Base-by-base conservation (phyloP, 345 rosid genomes). In the Moricandia moricandioides region DNA sequence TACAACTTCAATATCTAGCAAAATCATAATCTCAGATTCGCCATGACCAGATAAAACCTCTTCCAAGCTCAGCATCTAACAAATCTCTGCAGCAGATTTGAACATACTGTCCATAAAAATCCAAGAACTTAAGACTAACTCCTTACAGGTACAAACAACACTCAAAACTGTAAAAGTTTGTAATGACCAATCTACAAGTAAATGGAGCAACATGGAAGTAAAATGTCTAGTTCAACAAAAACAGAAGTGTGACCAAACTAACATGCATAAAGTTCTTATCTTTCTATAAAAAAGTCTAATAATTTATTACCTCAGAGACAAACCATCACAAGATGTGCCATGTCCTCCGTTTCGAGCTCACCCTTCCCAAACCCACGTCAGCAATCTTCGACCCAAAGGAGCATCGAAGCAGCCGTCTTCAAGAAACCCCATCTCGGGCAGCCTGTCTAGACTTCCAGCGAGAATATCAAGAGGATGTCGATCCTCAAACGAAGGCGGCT, bases 391-490 rank as follows among this genome's bases (percentile, higher is more conserved):
- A 58, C 60, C 80, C 35, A 62, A 67, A 0, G 74, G 83, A 67
- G 74, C 62, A 37, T 74, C 66, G 43, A 83, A 82, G 74, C 70
- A 81, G 34, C 77, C 82, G 7, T 54, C 83, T 9, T 67, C 60
- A 3, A 35, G 81, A 45, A 67, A 81, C 14, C 80, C 80, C 64
- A 82, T 71, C 71, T 79, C 82, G 39, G 76, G 69, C 16, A 81
- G 24, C 62, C 74, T 79, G 5, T 79, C 82, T 21, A 81, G 73
- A 21, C 78, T 72, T 13, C 82, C 86, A 30, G 79, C 84, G 21
- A 71, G 72, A 34, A 66, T 72, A 57, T 56, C 75, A 1, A 74
- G 70, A 52, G 72, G 72, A 61, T 75, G 61, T 24, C 64, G 61
- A 70, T 77, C 67, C 62, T 77, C 83, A 6, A 49, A 47, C 10